phyloP scores from a whole-genome alignment of 176 grass and related monocot genomes.

The Guadua angustifolia region DNA sequence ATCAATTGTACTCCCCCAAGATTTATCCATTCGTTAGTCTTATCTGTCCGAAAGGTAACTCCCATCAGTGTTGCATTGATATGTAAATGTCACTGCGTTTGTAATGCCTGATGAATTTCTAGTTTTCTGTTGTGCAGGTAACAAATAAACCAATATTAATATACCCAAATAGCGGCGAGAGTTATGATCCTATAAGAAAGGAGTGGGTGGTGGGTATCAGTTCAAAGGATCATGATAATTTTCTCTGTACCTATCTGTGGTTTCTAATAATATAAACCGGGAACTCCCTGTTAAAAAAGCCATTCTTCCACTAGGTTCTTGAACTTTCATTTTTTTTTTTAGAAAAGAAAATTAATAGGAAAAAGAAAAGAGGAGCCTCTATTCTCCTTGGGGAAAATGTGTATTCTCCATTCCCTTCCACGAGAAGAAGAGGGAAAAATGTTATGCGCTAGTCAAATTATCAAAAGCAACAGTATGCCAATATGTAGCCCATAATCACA shows the following conservation, averaged over 20 bases:
- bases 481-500: not conserved
- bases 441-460: not conserved
- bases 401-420: too few relatives aligned
- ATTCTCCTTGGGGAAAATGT: too few relatives aligned
- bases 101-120: conserved; percentile 27
- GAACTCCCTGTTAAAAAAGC: not conserved
- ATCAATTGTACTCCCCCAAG: conserved; percentile 94
- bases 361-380: too few relatives aligned
- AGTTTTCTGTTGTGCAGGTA: conserved; percentile 40
- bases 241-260: not conserved
- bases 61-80: conserved; percentile 1
- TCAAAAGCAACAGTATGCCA: not conserved
- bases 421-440: too few relatives aligned
- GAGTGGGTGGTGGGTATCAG: conserved; percentile 69
- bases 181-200: conserved; percentile 72
- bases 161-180: conserved; percentile 75
- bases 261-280: not conserved
- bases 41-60: conserved; percentile 76
- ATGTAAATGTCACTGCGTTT: conserved; percentile 15
- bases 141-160: conserved; percentile 69
- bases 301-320: not conserved
- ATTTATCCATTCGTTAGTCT: conserved; percentile 77
- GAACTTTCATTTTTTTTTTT: not conserved
- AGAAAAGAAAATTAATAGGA: not conserved
- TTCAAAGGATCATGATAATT: not conserved